Base-by-base conservation (phyloP, 306 rosid genomes). In the Lagenaria siceraria region DNA sequence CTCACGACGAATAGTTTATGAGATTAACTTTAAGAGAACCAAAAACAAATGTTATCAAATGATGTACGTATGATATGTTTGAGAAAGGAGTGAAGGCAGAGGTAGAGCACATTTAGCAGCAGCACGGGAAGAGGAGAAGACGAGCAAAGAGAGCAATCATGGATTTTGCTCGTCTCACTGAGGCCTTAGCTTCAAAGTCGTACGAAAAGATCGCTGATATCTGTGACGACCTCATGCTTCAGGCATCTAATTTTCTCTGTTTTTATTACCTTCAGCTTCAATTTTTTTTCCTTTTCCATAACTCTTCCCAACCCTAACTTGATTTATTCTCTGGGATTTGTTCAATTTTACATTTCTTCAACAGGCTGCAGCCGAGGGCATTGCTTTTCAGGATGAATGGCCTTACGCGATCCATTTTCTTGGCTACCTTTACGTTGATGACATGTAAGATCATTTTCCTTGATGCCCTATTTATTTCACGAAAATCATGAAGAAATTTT, bases 321-420 rank as follows among this genome's bases (percentile, higher is more conserved):
- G 62, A 46, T 27, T 31, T 0, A 8, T 8, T 2, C 42, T 75
- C 7, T 42, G 48, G 4, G 33, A 13, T 54, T 60, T 38, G 63
- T 63, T 51, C n/a, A 24, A 56, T 24, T 72, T 31, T 19, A 43
- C 83, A 51, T 42, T 61, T 22, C 51, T 61, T 53, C 24, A 78
- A 54, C 87, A 92, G 98, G 93, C 87, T 78, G 92, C 93, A 12
- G 90, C 93, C 0, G 93, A 91, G 51, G 98, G 96, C 75, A 74
- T 88, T 82, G 70, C 87, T 66, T 93, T 80, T 76, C 88, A 88
- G 77, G 92, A 91, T 25, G 87, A 89, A 13, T 91, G 97, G 97
- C 98, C 98, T 52, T 88, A 89, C 82, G 77, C 90, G 22, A 83
- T 86, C 90, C 98, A 91, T 84, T 88, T 93, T 61, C 89, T 93